Evolutionary conservation across 2,329 filamentous ascomycete genomes (phyloP), one percentile per base, ranked within the genome.

Genomic region (Ophiostoma angusticollis): DNA sequence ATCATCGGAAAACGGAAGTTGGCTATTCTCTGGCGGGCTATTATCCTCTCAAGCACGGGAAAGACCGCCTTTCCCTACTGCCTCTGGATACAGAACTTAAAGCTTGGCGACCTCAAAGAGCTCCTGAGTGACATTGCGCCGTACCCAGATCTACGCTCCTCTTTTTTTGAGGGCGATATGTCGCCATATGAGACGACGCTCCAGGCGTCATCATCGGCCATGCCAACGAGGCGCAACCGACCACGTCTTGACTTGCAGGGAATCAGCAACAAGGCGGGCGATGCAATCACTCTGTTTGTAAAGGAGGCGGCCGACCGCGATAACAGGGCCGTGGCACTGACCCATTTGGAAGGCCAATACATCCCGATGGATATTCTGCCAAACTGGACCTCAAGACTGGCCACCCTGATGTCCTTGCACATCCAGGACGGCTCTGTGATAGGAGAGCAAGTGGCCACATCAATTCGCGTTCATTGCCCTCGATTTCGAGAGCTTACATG

Each of bases 61-160:
- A 58, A 62, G 46, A 82, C 80, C 0, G 59, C 73, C 14, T 79
- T 75, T 45, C 78, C 79, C 0, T 86, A 86, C 52, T 80, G 73
- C 49, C 64, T 72, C 27, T 83, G 80, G 55, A 70, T 84, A 40
- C 72, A 69, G 40, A 63, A 66, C 19, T 61, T 85, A 27, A 72
- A 79, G 47, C 64, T 84, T 9, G 63, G 72, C 38, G 73, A 79
- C 50, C 62, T 84, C 1, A 58, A 62, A 9, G 59, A 72, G 29
- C 61, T 81, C 17, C 61, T 84, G 2, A 64, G 70, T 9, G 70
- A 78, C 41, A 61, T 70, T 25, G 43, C 45, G 8, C 50, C 53
- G 21, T 51, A 58, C 19, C 42, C 43, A 1, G 30, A 37, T 3
- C 43, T 57, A 23, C 49, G 55, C 12, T 41, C 55, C 2, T 48